Evolutionary conservation across 2,329 filamentous ascomycete species (phyloP).

Genomic region (Pyrenophora seminiperda): DNA sequence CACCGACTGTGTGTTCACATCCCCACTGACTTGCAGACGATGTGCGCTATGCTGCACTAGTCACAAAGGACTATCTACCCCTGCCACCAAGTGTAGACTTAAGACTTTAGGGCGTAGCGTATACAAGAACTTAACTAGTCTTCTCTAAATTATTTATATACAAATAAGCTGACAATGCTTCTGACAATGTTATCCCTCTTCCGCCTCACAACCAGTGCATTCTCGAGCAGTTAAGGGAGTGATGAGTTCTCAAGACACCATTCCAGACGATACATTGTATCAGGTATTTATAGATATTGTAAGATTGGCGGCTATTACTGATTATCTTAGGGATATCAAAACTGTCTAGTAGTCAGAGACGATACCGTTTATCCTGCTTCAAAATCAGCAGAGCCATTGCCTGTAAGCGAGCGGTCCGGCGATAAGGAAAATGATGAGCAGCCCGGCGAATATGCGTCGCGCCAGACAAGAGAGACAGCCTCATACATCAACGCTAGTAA

Average conservation of each 20-base stretch:
- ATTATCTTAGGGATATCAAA: slow-evolving; percentile 1
- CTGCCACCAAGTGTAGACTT: too few species aligned
- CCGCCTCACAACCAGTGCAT: neutral
- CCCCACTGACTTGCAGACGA: neutral
- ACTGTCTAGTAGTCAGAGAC: too few species aligned
- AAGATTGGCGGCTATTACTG: neutral
- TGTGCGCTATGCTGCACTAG: neutral
- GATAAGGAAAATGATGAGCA: neutral
- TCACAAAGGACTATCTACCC: neutral
- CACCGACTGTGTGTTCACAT: neutral
- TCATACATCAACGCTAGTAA: slow-evolving; percentile 1
- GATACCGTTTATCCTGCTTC: neutral
- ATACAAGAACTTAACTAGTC: neutral
- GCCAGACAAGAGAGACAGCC: neutral
- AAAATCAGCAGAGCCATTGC: neutral
- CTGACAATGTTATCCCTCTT: slow-evolving; percentile 1
- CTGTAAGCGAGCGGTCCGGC: neutral
- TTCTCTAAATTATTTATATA: neutral
- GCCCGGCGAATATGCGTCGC: neutral
- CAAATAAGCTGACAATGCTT: too few species aligned
- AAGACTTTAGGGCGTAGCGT: neutral
- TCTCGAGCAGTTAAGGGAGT: neutral
- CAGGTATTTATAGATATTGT: neutral
- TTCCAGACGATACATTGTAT: slow-evolving; percentile 2
- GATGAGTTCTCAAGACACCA: slow-evolving; percentile 2